A percentile compares a stretch with the other conserved stretches of the same genome.
Conservation (phyloP, 352 stramenopile genomes). For the Pythium oligandrum region DNA sequence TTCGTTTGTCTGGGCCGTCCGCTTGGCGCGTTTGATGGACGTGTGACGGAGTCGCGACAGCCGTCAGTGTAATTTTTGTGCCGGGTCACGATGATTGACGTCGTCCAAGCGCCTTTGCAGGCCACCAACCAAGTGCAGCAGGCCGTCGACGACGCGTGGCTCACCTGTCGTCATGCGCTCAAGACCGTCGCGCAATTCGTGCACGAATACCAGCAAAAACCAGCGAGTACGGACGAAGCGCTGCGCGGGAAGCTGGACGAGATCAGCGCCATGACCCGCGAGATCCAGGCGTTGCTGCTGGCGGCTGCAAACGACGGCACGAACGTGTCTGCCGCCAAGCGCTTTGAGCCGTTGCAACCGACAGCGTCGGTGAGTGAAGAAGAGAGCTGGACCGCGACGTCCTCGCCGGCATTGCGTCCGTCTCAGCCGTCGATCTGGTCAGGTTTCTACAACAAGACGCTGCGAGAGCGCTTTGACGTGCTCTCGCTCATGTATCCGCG, state of each 20-base stretch:
- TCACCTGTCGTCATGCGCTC: too few species aligned
- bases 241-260: constrained; percentile 15
- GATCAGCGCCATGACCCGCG: constrained; percentile 8
- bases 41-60: too few species aligned
- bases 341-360: constrained; percentile 41
- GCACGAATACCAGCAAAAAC: too few species aligned
- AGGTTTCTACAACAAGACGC: constrained; percentile 87
- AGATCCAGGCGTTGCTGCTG: constrained; percentile 26
- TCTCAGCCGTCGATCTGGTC: constrained; percentile 81
- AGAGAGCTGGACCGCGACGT: constrained; percentile 9
- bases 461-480: constrained; percentile 77
- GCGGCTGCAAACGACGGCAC: constrained; percentile 3
- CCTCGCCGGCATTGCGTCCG: not conserved
- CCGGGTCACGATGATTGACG: too few species aligned
- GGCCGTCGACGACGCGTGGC: too few species aligned
- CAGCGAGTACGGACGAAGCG: not conserved
- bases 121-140: too few species aligned
- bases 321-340: constrained; percentile 20
- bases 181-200: too few species aligned
- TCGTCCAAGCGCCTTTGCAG: too few species aligned
- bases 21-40: too few species aligned
- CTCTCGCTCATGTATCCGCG: constrained; percentile 82
- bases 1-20: too few species aligned
- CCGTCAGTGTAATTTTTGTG: too few species aligned
- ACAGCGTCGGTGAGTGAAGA: constrained; percentile 32